A percentile compares a stretch with the other conserved stretches of the same genome.
These are phyloP conservation scores for Zymoseptoria brevis DNA, from an alignment of 2,329 filamentous ascomycete species.

Conservation along the genomic window DNA sequence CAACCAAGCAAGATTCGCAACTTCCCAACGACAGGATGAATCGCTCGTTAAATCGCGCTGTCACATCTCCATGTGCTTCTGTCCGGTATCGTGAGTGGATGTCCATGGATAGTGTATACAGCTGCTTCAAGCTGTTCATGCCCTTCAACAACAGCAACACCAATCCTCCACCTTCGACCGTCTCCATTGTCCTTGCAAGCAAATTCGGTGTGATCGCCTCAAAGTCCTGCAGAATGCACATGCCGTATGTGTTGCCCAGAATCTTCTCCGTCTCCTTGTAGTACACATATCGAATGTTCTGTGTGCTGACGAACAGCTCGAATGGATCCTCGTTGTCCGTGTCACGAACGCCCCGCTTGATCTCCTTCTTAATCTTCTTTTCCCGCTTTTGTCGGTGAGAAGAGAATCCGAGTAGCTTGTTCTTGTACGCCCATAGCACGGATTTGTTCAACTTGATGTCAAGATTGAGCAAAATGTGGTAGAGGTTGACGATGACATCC, in stretches of 20 bases:
- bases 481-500: conserved; percentile 90
- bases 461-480: conserved; percentile 84
- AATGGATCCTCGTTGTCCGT: conserved; percentile 90
- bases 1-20: conserved; percentile 87
- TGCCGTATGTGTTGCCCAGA: conserved; percentile 92
- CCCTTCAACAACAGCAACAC: conserved; percentile 88
- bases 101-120: conserved; percentile 96
- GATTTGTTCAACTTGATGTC: conserved; percentile 94
- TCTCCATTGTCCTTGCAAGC: conserved; percentile 89
- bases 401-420: conserved; percentile 88
- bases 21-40: conserved; percentile 94
- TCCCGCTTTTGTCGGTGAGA: conserved; percentile 97
- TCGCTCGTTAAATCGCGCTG: conserved; percentile 93
- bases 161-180: conserved; percentile 89
- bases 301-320: conserved; percentile 90
- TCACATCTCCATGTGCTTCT: conserved; percentile 90
- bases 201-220: conserved; percentile 97
- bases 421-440: conserved; percentile 97
- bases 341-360: conserved; percentile 89
- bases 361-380: conserved; percentile 95
- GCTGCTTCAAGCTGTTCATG: conserved; percentile 93
- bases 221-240: conserved; percentile 97
- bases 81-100: conserved; percentile 94
- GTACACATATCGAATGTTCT: conserved; percentile 97
- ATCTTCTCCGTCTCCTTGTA: conserved; percentile 99